Evolutionary conservation across 345 rosid genomes (phyloP), one percentile per base, ranked within the genome.

Genomic region (Eucalyptus curtisii): DNA sequence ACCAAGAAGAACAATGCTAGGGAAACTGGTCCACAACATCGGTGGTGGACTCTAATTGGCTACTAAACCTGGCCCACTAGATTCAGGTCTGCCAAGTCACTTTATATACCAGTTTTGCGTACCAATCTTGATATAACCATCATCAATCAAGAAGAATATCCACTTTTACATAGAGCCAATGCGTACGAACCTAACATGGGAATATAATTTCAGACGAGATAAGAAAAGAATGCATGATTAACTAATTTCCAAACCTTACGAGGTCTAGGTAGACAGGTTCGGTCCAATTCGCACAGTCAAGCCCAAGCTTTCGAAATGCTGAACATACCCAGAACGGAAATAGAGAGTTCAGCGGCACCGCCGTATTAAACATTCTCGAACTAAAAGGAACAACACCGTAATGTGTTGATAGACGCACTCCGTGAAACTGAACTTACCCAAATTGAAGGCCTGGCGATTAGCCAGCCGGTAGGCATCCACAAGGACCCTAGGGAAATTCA

Each of bases 211-310:
- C 42, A 86, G 64, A 52, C 87, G 47, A 44, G 87, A 49, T 49
- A 14, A 86, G 61, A 86, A 86, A 55, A 19, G 64, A 76, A 66
- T 40, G 49, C 25, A 82, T 42, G 48, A 86, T 37, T 53, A 22
- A 52, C 47, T 53, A 53, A 49, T 86, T 33, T 40, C 42, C 84
- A 88, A 92, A 97, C 99, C 96, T 97, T 86, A 92, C 53, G 89
- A 97, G 93, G 92, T 97, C 99, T 49, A 91, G 84, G 91, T 97
- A 97, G 89, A 97, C 93, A 88, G 98, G 99, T 49, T 93, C 94
- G 81, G 96, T 92, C 99, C 99, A 97, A 92, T 96, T 97, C 52
- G 99, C 99, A 87, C 99, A 97, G 89, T 97, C 99, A 86, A 97
- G 99, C 37, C 99, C 98, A 84, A 97, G 99, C 95, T 96, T 97